Percentiles rank a stretch among this genome's conserved stretches.
Conservation (phyloP, 768 basidiomycete genomes). For the Serendipita vermifera region DNA sequence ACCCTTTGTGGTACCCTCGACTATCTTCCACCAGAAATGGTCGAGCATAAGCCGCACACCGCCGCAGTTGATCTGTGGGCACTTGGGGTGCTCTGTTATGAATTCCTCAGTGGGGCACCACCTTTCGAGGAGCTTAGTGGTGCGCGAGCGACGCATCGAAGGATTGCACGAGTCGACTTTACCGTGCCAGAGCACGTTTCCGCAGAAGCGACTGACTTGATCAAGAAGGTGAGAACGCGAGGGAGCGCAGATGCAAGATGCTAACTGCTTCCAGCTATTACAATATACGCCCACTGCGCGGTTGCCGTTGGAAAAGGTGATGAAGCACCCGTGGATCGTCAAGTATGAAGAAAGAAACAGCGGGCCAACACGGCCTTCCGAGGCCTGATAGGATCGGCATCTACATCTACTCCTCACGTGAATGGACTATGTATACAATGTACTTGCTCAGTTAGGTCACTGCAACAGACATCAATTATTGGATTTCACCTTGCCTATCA, state of each 20-base stretch:
- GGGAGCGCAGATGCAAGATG: background rate
- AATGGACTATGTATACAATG: no score
- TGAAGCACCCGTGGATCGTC: constrained; percentile 74
- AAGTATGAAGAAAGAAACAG: constrained; percentile 20
- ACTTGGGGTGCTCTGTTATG: constrained; percentile 89
- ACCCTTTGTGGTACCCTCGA: constrained; percentile 94
- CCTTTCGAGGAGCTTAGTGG: constrained; percentile 80
- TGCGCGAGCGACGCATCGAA: constrained; percentile 65
- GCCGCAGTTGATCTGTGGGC: constrained; percentile 96
- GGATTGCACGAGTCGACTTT: constrained; percentile 81
- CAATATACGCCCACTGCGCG: constrained; percentile 61
- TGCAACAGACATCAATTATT: no score
- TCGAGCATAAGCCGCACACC: constrained; percentile 78
- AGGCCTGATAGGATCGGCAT: no score
- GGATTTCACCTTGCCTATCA: no score
- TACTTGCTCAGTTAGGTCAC: no score
- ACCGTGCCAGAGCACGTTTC: constrained; percentile 46
- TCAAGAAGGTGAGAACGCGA: constrained; percentile 38
- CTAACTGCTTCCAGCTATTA: constrained; percentile 46
- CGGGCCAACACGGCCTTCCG: no score
- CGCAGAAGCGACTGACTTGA: constrained; percentile 52
- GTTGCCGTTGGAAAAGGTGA: constrained; percentile 58
- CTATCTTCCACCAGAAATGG: constrained; percentile 98
- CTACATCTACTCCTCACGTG: no score
- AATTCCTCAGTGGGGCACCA: constrained; percentile 76